Base-by-base conservation (phyloP, 2,329 filamentous ascomycete species). In the Gaeumannomyces sp. region DNA sequence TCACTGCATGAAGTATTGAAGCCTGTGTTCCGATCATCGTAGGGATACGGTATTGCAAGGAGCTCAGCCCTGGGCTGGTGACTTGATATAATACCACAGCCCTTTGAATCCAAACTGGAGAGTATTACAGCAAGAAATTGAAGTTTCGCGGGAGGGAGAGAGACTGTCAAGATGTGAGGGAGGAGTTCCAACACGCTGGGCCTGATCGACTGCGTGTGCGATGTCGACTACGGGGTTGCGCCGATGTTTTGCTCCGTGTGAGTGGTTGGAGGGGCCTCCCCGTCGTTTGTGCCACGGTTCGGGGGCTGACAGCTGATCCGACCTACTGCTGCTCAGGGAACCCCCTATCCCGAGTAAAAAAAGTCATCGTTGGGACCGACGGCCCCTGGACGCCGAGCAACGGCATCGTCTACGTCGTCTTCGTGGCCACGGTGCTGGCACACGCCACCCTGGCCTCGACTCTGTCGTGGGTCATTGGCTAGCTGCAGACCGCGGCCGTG, bases 151-250 rank as follows among this genome's bases (percentile, higher is more conserved):
- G n/a, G n/a, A n/a, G n/a, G n/a, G n/a, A n/a, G n/a, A n/a, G n/a
- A n/a, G n/a, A n/a, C n/a, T n/a, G n/a, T n/a, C n/a, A n/a, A n/a
- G n/a, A n/a, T n/a, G n/a, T n/a, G n/a, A n/a, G n/a, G n/a, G n/a
- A n/a, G n/a, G n/a, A n/a, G n/a, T n/a, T n/a, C n/a, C n/a, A 87
- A 88, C 69, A 87, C 82, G 1, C 76, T 88, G 25, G 85, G 85
- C 8, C 72, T 86, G 11, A 78, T 88, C n/a, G 85, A 84, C 38
- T 85, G 85, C 7, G 76, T 87, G 19, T 88, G 85, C 72, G 85
- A 83, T 29, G 84, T 87, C 67, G 85, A 88, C 71, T 88, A 75
- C 68, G 72, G 83, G 1, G 83, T 84, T 70, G 79, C 82, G 1
- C 73, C 83, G 56, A 86, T 86, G 83, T 80, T 86, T 62, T 78